phyloP scores from a whole-genome alignment of 176 grass and related monocot genomes.

The Leersia perrieri region DNA sequence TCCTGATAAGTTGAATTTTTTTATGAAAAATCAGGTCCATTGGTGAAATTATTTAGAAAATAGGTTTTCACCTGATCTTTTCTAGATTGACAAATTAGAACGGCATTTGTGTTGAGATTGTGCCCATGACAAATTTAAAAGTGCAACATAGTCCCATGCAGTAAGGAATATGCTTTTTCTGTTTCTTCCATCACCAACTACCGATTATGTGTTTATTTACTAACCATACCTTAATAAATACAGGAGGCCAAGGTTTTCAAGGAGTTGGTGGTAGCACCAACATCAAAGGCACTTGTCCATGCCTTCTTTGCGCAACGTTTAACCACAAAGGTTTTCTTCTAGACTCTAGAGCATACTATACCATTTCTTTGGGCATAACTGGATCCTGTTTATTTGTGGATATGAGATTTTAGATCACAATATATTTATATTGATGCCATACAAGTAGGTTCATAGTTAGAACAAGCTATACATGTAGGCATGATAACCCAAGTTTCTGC shows the following conservation, averaged over 20 bases:
- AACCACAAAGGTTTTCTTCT: conserved; percentile 66
- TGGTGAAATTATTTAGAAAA: conserved; percentile 8
- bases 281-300: conserved; percentile 86
- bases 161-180: neutral
- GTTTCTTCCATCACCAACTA: conserved; percentile 15
- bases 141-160: neutral
- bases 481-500: conserved; percentile 7
- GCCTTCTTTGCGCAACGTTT: conserved; percentile 84
- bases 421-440: neutral
- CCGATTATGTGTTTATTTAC: neutral
- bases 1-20: neutral
- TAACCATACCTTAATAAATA: conserved; percentile 29
- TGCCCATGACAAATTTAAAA: neutral
- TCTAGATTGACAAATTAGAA: neutral
- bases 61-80: neutral
- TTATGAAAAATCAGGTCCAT: neutral
- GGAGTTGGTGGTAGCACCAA: conserved; percentile 68
- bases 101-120: neutral
- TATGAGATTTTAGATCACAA: neutral
- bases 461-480: neutral
- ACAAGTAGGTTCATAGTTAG: neutral
- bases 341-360: neutral
- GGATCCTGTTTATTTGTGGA: neutral
- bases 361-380: conserved; percentile 4
- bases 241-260: conserved; percentile 93